phyloP scores from a whole-genome alignment of 345 rosid genomes.

The Kernera saxatilis region DNA sequence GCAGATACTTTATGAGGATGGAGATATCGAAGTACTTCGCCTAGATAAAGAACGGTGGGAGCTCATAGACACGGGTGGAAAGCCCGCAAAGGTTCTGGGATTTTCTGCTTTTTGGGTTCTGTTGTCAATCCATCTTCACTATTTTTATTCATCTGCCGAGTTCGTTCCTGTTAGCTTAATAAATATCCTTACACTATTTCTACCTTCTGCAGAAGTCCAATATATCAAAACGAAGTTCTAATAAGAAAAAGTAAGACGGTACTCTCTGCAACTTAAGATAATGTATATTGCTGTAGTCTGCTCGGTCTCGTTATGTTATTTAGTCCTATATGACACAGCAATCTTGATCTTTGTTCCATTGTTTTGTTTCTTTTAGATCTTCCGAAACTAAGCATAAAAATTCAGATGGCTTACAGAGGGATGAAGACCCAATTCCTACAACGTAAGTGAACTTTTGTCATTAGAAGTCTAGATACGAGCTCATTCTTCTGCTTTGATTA shows the following conservation, averaged over 20 bases:
- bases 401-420: constrained; percentile 33
- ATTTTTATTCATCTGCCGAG: background rate
- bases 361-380: constrained; percentile 42
- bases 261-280: constrained; percentile 1
- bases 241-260: constrained; percentile 42
- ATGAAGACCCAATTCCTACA: constrained; percentile 39
- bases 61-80: constrained; percentile 54
- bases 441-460: constrained; percentile 45
- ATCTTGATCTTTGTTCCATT: constrained; percentile 1
- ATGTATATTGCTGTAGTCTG: background rate
- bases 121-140: constrained; percentile 15
- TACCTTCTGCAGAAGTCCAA: constrained; percentile 51
- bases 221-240: constrained; percentile 37
- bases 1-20: constrained; percentile 87
- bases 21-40: constrained; percentile 89
- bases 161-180: background rate
- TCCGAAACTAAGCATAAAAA: constrained; percentile 42
- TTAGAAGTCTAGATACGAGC: background rate
- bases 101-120: constrained; percentile 12
- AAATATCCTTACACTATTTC: constrained; percentile 12
- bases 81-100: constrained; percentile 51
- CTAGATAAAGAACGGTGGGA: constrained; percentile 92
- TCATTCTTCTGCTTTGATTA: background rate
- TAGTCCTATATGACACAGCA: background rate
- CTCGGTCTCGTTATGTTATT: background rate